These are phyloP conservation scores for Capsella rubella DNA, from an alignment of 441 rosid genomes.

Conservation along the genomic window DNA sequence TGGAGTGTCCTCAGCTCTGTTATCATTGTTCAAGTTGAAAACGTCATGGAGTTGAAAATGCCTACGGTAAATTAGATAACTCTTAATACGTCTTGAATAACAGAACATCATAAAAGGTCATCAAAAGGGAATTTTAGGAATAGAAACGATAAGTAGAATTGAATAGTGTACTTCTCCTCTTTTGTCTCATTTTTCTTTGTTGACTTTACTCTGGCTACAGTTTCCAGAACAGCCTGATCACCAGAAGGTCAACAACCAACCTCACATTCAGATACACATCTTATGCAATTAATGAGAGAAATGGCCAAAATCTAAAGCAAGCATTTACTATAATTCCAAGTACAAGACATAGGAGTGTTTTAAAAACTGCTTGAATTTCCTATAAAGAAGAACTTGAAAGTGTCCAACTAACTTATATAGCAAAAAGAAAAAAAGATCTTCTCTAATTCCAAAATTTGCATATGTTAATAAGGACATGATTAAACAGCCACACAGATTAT, in stretches of 20 bases:
- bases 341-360: not conserved
- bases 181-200: slow-evolving; percentile 80
- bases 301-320: not conserved
- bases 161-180: slow-evolving; percentile 68
- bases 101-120: slow-evolving; percentile 2
- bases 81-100: slow-evolving; percentile 35
- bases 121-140: slow-evolving; percentile 8
- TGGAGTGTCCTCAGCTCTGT: slow-evolving; percentile 83
- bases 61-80: slow-evolving; percentile 51
- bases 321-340: not conserved
- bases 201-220: slow-evolving; percentile 80
- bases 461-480: not conserved
- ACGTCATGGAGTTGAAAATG: slow-evolving; percentile 80
- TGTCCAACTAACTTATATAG: not conserved
- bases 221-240: slow-evolving; percentile 84
- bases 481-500: not conserved
- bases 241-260: slow-evolving; percentile 38
- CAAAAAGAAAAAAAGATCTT: not conserved
- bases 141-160: slow-evolving; percentile 7
- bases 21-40: slow-evolving; percentile 81
- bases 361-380: not conserved
- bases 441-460: not conserved
- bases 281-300: slow-evolving; percentile 1
- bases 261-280: slow-evolving; percentile 33
- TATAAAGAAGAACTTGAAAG: not conserved